phyloP scores from a whole-genome alignment of 2,329 filamentous ascomycete species.

The Stemphylium vesicarium region DNA sequence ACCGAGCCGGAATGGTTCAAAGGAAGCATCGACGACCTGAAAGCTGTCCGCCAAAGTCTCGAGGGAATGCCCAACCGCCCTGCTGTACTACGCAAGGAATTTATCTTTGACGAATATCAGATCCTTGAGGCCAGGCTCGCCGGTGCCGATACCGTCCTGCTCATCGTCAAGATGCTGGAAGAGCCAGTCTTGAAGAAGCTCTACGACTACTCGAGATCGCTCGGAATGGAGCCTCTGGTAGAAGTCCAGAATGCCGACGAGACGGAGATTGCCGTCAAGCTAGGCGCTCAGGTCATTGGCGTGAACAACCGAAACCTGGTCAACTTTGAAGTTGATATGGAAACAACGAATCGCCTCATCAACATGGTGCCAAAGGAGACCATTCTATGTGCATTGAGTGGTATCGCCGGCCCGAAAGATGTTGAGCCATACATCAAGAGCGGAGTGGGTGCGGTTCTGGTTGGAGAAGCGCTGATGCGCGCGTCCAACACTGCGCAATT shows the following conservation, averaged over 20 bases:
- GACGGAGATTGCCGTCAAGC: constrained; percentile 83
- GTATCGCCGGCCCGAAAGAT: constrained; percentile 87
- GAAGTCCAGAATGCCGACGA: constrained; percentile 95
- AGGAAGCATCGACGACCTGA: constrained; percentile 91
- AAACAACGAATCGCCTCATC: constrained; percentile 87
- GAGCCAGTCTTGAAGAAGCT: constrained; percentile 73
- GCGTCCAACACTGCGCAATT: constrained; percentile 82
- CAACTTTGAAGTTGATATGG: constrained; percentile 94
- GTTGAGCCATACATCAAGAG: constrained; percentile 86
- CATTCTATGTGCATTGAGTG: constrained; percentile 90
- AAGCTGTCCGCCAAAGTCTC: constrained; percentile 85
- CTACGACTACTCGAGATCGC: constrained; percentile 84
- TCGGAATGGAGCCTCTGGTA: constrained; percentile 97
- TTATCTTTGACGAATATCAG: constrained; percentile 97
- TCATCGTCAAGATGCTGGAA: constrained; percentile 98
- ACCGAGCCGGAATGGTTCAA: constrained; percentile 99
- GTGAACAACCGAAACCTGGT: constrained; percentile 98
- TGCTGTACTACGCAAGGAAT: constrained; percentile 92
- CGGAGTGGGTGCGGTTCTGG: constrained; percentile 89
- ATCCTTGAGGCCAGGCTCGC: constrained; percentile 92
- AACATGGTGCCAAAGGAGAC: constrained; percentile 84
- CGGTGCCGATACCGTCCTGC: constrained; percentile 89
- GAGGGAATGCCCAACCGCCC: constrained; percentile 90
- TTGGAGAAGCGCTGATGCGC: constrained; percentile 95
- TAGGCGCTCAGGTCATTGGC: constrained; percentile 90